Conservation (phyloP, 2,329 filamentous ascomycete genomes). For the Bisporella sp. region DNA sequence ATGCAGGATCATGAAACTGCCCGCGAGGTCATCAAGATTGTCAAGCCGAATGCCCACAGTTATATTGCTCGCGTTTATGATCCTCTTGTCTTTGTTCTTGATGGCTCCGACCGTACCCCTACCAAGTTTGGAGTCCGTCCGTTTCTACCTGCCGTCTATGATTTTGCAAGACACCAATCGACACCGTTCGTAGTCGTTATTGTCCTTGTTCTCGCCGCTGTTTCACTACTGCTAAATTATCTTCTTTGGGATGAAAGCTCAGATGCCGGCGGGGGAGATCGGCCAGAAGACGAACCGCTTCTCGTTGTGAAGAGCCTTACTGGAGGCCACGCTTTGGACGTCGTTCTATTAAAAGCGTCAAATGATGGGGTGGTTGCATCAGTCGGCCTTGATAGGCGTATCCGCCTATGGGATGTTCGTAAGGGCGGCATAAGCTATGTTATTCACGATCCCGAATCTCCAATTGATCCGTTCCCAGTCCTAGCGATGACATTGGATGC, state of each 20-base stretch:
- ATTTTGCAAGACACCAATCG: conserved; percentile 57
- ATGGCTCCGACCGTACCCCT: conserved; percentile 58
- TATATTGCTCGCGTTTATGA: conserved; percentile 71
- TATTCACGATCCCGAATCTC: conserved; percentile 28
- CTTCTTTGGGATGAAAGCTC: conserved; percentile 55
- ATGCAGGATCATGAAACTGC: conserved; percentile 76
- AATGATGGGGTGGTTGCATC: conserved; percentile 60
- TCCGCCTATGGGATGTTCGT: conserved; percentile 58
- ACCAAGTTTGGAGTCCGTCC: conserved; percentile 36
- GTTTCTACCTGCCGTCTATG: conserved; percentile 53
- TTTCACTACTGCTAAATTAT: conserved; percentile 68
- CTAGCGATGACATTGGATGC: conserved; percentile 59
- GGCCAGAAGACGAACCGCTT: conserved; percentile 38
- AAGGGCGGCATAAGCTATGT: conserved; percentile 32
- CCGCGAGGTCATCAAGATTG: conserved; percentile 66
- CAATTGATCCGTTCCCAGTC: conserved; percentile 48
- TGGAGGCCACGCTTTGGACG: conserved; percentile 61
- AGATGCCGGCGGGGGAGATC: conserved; percentile 38
- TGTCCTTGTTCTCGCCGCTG: conserved; percentile 53
- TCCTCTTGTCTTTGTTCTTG: conserved; percentile 65
- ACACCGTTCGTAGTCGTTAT: conserved; percentile 55
- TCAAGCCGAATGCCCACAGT: conserved; percentile 64
- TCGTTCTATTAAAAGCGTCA: conserved; percentile 57
- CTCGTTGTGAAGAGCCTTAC: conserved; percentile 55
- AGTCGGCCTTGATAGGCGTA: conserved; percentile 61